A percentile compares a stretch with the other conserved stretches of the same genome.
Conservation (phyloP, 2,329 filamentous ascomycete genomes). For the Claviceps digitariae region DNA sequence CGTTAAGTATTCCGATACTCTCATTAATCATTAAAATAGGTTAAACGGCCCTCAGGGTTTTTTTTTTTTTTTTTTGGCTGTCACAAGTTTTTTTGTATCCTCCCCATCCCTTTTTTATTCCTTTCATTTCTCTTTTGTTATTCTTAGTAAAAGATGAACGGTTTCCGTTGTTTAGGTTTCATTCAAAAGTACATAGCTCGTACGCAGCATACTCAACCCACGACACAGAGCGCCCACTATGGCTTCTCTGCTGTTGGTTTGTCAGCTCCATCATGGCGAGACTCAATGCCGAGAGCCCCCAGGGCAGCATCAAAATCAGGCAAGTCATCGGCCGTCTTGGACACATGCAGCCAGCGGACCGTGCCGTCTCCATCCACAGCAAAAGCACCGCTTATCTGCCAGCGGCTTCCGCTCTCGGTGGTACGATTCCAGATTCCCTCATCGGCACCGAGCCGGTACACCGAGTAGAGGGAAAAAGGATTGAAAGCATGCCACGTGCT, state of each 20-base stretch:
- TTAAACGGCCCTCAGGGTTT: no score
- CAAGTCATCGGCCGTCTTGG: slow-evolving; percentile 18
- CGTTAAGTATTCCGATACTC: background rate
- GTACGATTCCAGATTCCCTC: slow-evolving; percentile 54
- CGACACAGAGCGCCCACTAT: background rate
- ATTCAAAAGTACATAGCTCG: no score
- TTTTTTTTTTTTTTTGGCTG: no score
- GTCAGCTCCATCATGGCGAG: background rate
- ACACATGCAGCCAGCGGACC: slow-evolving; percentile 18
- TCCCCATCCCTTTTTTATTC: no score
- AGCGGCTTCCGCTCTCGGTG: slow-evolving; percentile 51
- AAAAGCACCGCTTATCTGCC: slow-evolving; percentile 56
- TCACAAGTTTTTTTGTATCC: no score
- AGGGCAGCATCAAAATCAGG: slow-evolving; percentile 17
- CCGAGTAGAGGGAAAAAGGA: slow-evolving; percentile 42
- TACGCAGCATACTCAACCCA: background rate
- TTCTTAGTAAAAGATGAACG: no score
- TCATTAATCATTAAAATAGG: background rate
- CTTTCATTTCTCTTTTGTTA: no score
- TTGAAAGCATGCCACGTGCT: slow-evolving; percentile 49
- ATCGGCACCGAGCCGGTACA: slow-evolving; percentile 41
- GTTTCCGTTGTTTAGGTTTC: no score
- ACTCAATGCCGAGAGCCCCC: slow-evolving; percentile 12
- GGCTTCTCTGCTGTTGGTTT: background rate
- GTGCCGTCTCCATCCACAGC: slow-evolving; percentile 25